Conservation (phyloP, 176 grass and related monocot species). For the Eleusine indica region DNA sequence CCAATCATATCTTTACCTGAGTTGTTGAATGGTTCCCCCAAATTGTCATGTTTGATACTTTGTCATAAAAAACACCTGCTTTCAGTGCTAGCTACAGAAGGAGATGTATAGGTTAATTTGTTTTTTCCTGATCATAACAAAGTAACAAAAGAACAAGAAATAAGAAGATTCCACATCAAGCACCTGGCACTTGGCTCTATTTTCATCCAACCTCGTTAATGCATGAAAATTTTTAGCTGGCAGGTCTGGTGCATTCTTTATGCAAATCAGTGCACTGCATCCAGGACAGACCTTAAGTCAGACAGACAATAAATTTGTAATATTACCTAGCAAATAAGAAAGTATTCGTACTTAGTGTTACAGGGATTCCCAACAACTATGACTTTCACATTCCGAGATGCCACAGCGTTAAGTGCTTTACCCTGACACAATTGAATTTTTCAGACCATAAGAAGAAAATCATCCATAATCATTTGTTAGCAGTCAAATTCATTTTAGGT, state of each 20-base stretch:
- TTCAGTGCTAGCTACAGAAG: constrained; percentile 82
- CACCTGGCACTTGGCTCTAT: constrained; percentile 99
- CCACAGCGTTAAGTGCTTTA: constrained; percentile 93
- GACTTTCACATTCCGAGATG: constrained; percentile 85
- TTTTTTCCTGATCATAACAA: constrained; percentile 23
- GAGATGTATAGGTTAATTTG: background rate
- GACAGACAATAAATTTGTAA: constrained; percentile 22
- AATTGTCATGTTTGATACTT: constrained; percentile 96
- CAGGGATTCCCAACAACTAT: constrained; percentile 93
- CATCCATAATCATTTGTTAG: background rate
- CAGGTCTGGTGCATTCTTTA: constrained; percentile 90
- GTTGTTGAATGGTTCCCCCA: constrained; percentile 99
- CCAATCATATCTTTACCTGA: constrained; percentile 66
- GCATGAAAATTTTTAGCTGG: constrained; percentile 92
- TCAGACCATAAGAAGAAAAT: constrained; percentile 32
- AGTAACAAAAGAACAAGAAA: constrained; percentile 26
- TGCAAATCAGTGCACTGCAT: constrained; percentile 86
- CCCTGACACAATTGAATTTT: constrained; percentile 68
- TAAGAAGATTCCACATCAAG: background rate
- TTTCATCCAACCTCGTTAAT: constrained; percentile 92
- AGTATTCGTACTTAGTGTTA: constrained; percentile 81
- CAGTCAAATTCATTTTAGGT: background rate
- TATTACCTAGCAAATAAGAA: background rate
- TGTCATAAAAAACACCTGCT: constrained; percentile 98
- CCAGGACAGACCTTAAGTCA: constrained; percentile 29